Evolutionary conservation across 768 basidiomycete species (phyloP).

Genomic region (Rhodotorula graminis): DNA sequence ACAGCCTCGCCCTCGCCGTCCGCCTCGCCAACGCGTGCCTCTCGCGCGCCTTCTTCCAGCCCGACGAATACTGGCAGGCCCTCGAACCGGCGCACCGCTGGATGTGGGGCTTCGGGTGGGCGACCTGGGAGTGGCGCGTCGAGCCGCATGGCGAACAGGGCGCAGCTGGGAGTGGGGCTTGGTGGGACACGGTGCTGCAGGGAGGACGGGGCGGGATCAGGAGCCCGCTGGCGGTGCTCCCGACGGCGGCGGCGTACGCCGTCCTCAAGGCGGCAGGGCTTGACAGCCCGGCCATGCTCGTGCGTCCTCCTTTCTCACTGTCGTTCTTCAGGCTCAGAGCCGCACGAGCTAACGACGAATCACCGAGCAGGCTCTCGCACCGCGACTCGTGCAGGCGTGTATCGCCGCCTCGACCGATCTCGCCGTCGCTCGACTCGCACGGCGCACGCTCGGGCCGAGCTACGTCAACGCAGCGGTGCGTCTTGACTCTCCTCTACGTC

Average conservation of each 20-base stretch:
- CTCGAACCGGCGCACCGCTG: slow-evolving; percentile 83
- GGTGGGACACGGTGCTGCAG: slow-evolving; percentile 21
- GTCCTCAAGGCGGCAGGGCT: slow-evolving; percentile 57
- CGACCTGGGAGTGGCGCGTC: slow-evolving; percentile 88
- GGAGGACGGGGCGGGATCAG: slow-evolving; percentile 20
- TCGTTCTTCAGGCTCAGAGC: slow-evolving; percentile 8
- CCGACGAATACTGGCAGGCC: slow-evolving; percentile 94
- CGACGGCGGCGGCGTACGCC: slow-evolving; percentile 58
- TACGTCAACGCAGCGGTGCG: slow-evolving; percentile 64
- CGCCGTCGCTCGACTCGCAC: slow-evolving; percentile 53
- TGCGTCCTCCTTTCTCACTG: slow-evolving; percentile 50
- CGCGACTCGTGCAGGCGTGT: slow-evolving; percentile 48
- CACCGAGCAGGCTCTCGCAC: slow-evolving; percentile 59
- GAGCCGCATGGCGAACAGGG: no score
- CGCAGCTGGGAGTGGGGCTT: no score
- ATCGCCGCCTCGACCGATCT: slow-evolving; percentile 69
- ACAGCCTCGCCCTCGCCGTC: slow-evolving; percentile 41
- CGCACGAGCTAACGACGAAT: neutral
- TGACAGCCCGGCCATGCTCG: slow-evolving; percentile 60
- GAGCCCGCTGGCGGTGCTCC: slow-evolving; percentile 51
- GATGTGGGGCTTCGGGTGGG: slow-evolving; percentile 84
- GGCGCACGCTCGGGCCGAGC: slow-evolving; percentile 56
- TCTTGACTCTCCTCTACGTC: slow-evolving; percentile 19
- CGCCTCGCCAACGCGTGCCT: slow-evolving; percentile 53
- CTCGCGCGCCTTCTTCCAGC: slow-evolving; percentile 86